These are phyloP conservation scores for Tetrapyrgos nigripes DNA, from an alignment of 1,284 basidiomycete species.

Conservation along the genomic window DNA sequence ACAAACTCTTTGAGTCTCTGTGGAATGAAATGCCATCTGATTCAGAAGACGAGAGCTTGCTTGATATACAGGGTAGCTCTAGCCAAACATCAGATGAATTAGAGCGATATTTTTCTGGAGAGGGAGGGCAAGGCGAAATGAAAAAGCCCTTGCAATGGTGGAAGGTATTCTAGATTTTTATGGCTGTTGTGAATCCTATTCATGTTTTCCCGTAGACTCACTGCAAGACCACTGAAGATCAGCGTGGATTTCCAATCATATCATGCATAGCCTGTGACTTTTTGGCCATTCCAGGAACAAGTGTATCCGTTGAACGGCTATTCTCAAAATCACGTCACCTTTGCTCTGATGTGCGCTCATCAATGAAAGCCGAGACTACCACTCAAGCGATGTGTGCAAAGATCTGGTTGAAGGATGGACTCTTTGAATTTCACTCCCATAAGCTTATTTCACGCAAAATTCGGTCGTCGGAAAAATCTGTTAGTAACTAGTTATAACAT, in stretches of 20 bases:
- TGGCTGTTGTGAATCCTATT: too few species aligned
- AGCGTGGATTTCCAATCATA: conserved; percentile 10
- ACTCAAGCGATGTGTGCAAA: conserved; percentile 20
- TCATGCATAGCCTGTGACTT: too few species aligned
- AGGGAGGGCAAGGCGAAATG: conserved; percentile 10
- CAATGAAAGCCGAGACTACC: too few species aligned
- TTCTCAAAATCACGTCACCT: too few species aligned
- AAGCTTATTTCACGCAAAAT: not conserved
- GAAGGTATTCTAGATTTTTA: conserved; percentile 24
- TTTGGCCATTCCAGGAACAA: too few species aligned
- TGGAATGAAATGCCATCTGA: not conserved
- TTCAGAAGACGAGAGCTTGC: too few species aligned
- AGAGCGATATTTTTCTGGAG: not conserved
- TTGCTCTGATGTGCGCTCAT: too few species aligned
- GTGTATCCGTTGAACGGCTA: too few species aligned
- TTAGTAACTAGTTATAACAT: conserved; percentile 4
- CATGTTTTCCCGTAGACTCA: conserved; percentile 1
- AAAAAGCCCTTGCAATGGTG: conserved; percentile 20
- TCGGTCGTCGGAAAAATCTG: not conserved
- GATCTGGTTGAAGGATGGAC: conserved; percentile 28
- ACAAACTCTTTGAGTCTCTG: not conserved
- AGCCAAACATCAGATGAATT: too few species aligned
- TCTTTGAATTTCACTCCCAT: conserved; percentile 8
- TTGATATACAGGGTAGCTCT: too few species aligned
- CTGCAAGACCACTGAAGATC: not conserved